A percentile compares a stretch with the other conserved stretches of the same genome.
Conservation (phyloP, 768 basidiomycete species). For the Russula emetica region DNA sequence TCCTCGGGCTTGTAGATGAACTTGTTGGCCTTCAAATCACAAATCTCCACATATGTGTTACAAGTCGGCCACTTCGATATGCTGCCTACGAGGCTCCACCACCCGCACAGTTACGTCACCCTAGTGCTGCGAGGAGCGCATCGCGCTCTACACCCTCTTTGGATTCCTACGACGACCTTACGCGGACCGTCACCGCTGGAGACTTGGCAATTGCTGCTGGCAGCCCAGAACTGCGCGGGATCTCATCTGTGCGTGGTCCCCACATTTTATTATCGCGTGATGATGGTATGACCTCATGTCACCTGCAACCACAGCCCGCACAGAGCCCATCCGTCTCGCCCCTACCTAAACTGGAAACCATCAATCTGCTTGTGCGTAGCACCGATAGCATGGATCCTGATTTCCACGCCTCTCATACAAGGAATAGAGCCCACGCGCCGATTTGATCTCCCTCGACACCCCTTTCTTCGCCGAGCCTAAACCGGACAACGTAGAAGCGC, state of each 20-base stretch:
- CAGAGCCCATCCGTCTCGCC: conserved; percentile 18
- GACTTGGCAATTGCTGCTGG: conserved; percentile 29
- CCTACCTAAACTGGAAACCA: neutral
- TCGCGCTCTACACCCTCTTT: conserved; percentile 32
- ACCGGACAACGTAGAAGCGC: conserved; percentile 6
- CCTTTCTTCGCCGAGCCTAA: conserved; percentile 54
- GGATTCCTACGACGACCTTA: conserved; percentile 36
- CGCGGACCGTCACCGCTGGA: conserved; percentile 27
- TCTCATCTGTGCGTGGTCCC: conserved; percentile 22
- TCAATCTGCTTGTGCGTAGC: neutral
- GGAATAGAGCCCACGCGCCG: conserved; percentile 38
- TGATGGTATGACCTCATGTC: neutral
- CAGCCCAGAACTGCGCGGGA: conserved; percentile 22
- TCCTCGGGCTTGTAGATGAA: no score
- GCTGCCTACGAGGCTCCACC: conserved; percentile 64
- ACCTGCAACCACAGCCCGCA: neutral
- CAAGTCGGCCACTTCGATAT: no score
- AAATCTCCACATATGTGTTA: no score
- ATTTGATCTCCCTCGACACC: conserved; percentile 73
- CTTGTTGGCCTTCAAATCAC: no score
- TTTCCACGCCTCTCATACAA: neutral
- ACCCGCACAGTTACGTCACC: conserved; percentile 37
- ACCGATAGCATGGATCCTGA: neutral
- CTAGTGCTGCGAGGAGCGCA: conserved; percentile 36
- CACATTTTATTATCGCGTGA: neutral